Evolutionary conservation across 2,329 filamentous ascomycete genomes (phyloP).

Genomic region (Dothideomycetes sp.): DNA sequence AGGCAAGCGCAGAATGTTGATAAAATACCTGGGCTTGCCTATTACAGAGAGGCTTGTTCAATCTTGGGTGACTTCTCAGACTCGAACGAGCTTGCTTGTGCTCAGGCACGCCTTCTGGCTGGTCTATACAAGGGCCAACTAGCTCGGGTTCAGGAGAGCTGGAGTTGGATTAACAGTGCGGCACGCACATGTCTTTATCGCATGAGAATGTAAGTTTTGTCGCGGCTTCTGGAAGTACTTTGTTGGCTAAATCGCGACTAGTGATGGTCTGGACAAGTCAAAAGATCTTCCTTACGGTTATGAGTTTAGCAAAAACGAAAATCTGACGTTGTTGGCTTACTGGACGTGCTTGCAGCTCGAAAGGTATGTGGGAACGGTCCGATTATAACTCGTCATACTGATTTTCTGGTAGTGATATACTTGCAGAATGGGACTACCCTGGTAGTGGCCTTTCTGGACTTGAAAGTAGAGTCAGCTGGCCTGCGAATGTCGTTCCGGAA

Average conservation of each 20-base stretch:
- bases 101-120: slow-evolving; percentile 76
- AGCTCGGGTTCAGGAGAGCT: slow-evolving; percentile 78
- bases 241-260: too few species aligned
- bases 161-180: slow-evolving; percentile 48
- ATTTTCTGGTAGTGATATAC: slow-evolving; percentile 59
- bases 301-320: slow-evolving; percentile 23
- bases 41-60: slow-evolving; percentile 77
- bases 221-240: too few species aligned
- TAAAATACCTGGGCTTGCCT: slow-evolving; percentile 78
- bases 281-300: background rate
- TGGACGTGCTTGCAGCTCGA: slow-evolving; percentile 94
- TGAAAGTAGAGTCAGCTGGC: slow-evolving; percentile 44
- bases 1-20: slow-evolving; percentile 47
- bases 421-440: slow-evolving; percentile 60
- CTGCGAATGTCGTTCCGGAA: background rate
- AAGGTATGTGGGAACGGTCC: slow-evolving; percentile 48
- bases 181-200: slow-evolving; percentile 16
- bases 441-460: slow-evolving; percentile 49
- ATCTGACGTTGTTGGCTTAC: slow-evolving; percentile 55
- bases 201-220: slow-evolving; percentile 14
- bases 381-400: background rate
- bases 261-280: background rate
- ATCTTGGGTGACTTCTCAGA: slow-evolving; percentile 77
- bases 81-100: slow-evolving; percentile 69
- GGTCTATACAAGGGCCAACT: slow-evolving; percentile 85